Conservation (phyloP, 768 basidiomycete genomes). For the Tricholoma terreum region DNA sequence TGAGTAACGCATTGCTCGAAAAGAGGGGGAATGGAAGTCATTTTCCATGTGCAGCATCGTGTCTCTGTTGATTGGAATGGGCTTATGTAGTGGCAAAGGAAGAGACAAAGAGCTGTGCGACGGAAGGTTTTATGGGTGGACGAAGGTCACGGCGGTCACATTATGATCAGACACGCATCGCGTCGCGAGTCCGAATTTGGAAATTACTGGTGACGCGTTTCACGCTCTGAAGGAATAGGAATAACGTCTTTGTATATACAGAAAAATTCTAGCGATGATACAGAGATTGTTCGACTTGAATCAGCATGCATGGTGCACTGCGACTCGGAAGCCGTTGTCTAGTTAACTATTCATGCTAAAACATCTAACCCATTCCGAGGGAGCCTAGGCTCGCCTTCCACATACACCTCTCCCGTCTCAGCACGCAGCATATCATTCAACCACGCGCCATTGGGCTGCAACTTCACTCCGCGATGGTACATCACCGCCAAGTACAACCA, state of each 20-base stretch:
- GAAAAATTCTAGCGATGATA: neutral
- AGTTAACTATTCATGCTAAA: neutral
- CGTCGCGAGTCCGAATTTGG: neutral
- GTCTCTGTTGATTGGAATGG: neutral
- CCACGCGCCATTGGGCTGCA: constrained; percentile 82
- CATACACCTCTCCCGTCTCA: constrained; percentile 72
- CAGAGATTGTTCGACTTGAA: neutral
- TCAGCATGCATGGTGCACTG: too few relatives aligned
- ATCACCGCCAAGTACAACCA: constrained; percentile 73
- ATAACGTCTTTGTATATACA: neutral
- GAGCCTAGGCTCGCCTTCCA: constrained; percentile 63
- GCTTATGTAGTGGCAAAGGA: constrained; percentile 6
- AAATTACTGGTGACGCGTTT: neutral
- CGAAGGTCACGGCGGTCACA: constrained; percentile 8
- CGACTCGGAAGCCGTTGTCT: too few relatives aligned
- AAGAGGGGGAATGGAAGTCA: constrained; percentile 49
- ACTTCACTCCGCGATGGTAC: constrained; percentile 72
- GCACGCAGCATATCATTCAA: constrained; percentile 76
- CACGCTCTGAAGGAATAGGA: neutral
- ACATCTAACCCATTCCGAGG: constrained; percentile 55
- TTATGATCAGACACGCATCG: constrained; percentile 6
- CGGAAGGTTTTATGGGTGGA: neutral
- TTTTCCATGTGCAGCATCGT: constrained; percentile 51
- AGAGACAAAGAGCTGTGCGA: neutral
- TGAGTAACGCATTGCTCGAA: constrained; percentile 34